A percentile compares a stretch with the other conserved stretches of the same genome.
phyloP scores from a whole-genome alignment of 2,329 filamentous ascomycete species.

The Neopestalotiopsis clavispora region DNA sequence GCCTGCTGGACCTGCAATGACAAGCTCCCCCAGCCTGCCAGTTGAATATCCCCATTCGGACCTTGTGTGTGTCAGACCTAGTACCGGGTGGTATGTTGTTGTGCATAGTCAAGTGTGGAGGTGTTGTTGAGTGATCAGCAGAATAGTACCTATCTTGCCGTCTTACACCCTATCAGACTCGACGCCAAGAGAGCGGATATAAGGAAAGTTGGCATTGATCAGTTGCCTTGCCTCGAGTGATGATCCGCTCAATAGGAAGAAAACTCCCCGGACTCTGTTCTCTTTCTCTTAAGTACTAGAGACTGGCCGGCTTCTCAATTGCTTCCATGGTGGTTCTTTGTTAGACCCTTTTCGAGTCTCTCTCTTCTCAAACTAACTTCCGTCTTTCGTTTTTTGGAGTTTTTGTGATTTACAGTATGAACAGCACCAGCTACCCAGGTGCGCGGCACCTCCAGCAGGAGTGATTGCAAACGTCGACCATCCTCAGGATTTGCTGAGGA shows the following conservation, averaged over 20 bases:
- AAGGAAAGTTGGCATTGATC: background rate
- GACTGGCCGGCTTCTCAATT: background rate
- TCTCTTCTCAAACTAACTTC: background rate
- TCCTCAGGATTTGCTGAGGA: slow-evolving; percentile 32
- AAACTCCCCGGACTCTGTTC: background rate
- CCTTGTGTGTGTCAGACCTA: background rate
- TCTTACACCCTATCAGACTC: background rate
- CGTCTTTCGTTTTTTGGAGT: background rate
- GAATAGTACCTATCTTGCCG: background rate
- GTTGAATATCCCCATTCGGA: background rate
- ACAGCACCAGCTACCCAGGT: slow-evolving; percentile 21
- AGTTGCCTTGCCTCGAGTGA: background rate
- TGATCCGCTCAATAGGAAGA: background rate
- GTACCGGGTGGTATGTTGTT: background rate
- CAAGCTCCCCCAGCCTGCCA: no score
- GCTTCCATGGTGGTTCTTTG: background rate
- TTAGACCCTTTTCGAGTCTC: background rate
- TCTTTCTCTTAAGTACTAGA: background rate
- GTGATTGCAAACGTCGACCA: slow-evolving; percentile 30
- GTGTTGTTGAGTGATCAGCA: background rate
- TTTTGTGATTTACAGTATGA: background rate
- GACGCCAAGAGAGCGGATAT: background rate
- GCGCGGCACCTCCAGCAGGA: slow-evolving; percentile 31
- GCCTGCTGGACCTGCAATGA: no score
- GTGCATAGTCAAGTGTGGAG: background rate